phyloP scores from a whole-genome alignment of 192 early-diverging fungal genomes.

The Irineochytrium annulatum region DNA sequence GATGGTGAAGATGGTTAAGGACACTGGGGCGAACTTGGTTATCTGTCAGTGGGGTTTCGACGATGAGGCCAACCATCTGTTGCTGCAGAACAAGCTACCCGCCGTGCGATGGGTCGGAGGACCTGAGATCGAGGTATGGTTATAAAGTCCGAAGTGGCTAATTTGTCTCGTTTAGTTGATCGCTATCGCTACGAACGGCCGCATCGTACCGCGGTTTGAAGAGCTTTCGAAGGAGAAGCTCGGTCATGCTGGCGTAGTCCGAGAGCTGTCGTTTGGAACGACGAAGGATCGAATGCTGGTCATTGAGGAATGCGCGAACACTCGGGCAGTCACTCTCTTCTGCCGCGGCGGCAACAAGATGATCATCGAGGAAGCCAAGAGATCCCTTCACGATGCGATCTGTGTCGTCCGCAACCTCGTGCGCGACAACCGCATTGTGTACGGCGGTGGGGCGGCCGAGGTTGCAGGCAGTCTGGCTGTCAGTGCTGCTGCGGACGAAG shows the following conservation, averaged over 20 bases:
- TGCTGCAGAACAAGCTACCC: constrained; percentile 95
- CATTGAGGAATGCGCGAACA: constrained; percentile 99
- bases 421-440: constrained; percentile 96
- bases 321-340: constrained; percentile 94
- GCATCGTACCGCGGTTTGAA: constrained; percentile 99
- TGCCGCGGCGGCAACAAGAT: constrained; percentile 99
- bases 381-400: constrained; percentile 96
- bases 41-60: constrained; percentile 99
- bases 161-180: constrained; percentile 59
- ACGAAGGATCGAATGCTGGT: constrained; percentile 99
- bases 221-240: constrained; percentile 86
- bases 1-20: constrained; percentile 97
- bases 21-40: constrained; percentile 94
- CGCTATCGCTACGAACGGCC: constrained; percentile 99
- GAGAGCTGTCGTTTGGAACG: constrained; percentile 93
- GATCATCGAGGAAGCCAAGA: constrained; percentile 99
- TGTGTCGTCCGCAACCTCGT: constrained; percentile 98
- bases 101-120: constrained; percentile 99
- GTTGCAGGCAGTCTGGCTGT: constrained; percentile 94
- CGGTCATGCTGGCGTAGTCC: constrained; percentile 88
- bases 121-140: constrained; percentile 88
- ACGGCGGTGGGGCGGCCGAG: constrained; percentile 98
- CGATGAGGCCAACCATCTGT: constrained; percentile 98
- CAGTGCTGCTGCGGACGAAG: constrained; percentile 80
- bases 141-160: background rate